Percentiles rank a stretch among this genome's conserved stretches.
phyloP scores from a whole-genome alignment of 371 early-diverging fungal species.

The Mortierella sp. region DNA sequence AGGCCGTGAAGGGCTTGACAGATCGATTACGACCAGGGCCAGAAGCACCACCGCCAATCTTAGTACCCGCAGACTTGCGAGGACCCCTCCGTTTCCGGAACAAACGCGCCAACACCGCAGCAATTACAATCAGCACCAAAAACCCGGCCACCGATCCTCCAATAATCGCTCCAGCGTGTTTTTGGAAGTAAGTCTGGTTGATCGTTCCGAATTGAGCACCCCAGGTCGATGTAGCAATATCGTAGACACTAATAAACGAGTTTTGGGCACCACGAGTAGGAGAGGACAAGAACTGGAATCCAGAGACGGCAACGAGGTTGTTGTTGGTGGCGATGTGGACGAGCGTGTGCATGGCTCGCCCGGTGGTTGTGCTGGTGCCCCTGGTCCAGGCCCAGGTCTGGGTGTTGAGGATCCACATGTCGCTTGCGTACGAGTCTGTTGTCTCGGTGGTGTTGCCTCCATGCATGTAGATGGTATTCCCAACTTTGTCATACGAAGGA shows the following conservation, averaged over 20 bases:
- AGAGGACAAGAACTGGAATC: slow-evolving; percentile 40
- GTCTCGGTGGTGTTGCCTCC: slow-evolving; percentile 54
- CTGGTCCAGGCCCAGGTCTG: slow-evolving; percentile 38
- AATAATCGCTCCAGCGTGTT: slow-evolving; percentile 31
- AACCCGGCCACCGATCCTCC: slow-evolving; percentile 31
- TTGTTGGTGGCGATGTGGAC: slow-evolving; percentile 9
- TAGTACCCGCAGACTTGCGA: neutral
- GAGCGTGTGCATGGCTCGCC: slow-evolving; percentile 46
- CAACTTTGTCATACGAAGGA: slow-evolving; percentile 19
- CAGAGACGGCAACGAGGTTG: slow-evolving; percentile 36
- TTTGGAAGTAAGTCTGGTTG: slow-evolving; percentile 27
- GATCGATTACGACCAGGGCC: slow-evolving; percentile 9
- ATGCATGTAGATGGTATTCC: slow-evolving; percentile 48
- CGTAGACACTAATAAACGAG: slow-evolving; percentile 33
- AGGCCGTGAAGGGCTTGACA: slow-evolving; percentile 30
- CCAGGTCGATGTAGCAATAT: slow-evolving; percentile 23
- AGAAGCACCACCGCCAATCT: neutral
- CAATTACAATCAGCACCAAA: slow-evolving; percentile 13
- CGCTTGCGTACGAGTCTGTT: slow-evolving; percentile 27
- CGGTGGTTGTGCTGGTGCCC: slow-evolving; percentile 14
- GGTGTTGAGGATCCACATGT: slow-evolving; percentile 54
- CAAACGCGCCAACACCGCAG: slow-evolving; percentile 27
- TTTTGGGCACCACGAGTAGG: slow-evolving; percentile 27
- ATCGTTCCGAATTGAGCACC: slow-evolving; percentile 43
- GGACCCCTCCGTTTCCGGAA: slow-evolving; percentile 17